Evolutionary conservation across 2,329 filamentous ascomycete genomes (phyloP), one percentile per base, ranked within the genome.

Genomic region (Bipolaris zeicola): DNA sequence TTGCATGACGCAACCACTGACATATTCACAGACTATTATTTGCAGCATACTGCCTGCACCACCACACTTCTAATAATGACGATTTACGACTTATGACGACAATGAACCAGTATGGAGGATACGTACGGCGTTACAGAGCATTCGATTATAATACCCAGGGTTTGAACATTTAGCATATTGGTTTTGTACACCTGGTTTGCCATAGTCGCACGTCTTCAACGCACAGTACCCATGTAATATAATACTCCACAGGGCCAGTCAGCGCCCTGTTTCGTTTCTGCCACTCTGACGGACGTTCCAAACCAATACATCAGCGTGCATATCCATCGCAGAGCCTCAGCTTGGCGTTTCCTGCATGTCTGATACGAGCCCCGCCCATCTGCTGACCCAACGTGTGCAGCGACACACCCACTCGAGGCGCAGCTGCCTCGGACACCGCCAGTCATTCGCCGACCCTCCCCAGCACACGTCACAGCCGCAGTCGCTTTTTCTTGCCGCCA

Each of bases 271-370:
- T 43, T 42, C 38, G 45, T 50, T 44, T 53, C 28, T 20, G 42
- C 18, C 31, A 28, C 26, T 45, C 49, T 46, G 16, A 20, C 39
- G 18, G 55, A 50, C 53, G 41, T 37, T 38, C 37, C 36, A 18
- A 43, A 54, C 20, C 46, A 44, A 52, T 52, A 24, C 33, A 37
- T 48, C 42, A 38, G 34, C 47, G 45, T 51, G 55, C 51, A 34
- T 61, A 38, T 31, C 26, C 42, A 31, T 36, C 45, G 58, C 54
- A 57, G 62, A 66, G 63, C 63, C 63, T 58, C 60, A 60, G 39
- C 36, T 36, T n/a, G 48, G 37, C 48, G 22, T 54, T 55, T 42
- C 45, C 57, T 57, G 53, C 57, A 52, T 31, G 26, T 55, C 55
- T 64, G 53, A 60, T 55, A 52, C 64, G 52, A 64, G 58, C 55